These are phyloP conservation scores for Pseudogymnoascus destructans DNA, from an alignment of 2,329 filamentous ascomycete genomes.

Conservation along the genomic window DNA sequence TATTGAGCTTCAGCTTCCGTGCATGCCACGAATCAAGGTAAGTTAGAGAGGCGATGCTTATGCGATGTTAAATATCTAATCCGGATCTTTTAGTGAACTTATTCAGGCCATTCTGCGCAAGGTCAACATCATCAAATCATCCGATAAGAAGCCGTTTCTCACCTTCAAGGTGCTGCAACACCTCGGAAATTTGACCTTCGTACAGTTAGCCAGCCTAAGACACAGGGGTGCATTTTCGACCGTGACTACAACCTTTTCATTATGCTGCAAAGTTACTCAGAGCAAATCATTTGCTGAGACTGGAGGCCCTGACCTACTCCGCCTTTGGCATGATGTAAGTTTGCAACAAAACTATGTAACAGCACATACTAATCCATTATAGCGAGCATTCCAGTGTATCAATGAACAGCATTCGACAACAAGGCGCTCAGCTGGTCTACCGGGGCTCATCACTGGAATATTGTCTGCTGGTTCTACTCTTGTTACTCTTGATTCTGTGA, in stretches of 20 bases:
- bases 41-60: constrained; percentile 13
- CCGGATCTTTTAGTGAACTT: constrained; percentile 44
- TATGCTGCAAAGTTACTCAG: constrained; percentile 58
- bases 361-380: constrained; percentile 11
- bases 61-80: background rate
- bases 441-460: constrained; percentile 72
- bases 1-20: constrained; percentile 89
- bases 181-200: constrained; percentile 66
- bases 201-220: constrained; percentile 67
- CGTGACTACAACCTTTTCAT: constrained; percentile 74
- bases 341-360: background rate
- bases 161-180: constrained; percentile 43
- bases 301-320: constrained; percentile 30
- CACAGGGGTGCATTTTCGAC: constrained; percentile 91
- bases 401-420: constrained; percentile 69
- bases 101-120: constrained; percentile 49
- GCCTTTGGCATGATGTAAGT: constrained; percentile 57
- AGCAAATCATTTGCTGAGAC: constrained; percentile 31
- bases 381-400: constrained; percentile 58
- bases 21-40: constrained; percentile 90
- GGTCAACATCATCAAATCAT: constrained; percentile 35
- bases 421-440: constrained; percentile 80
- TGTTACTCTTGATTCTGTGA: constrained; percentile 51
- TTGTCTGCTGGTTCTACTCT: constrained; percentile 49
- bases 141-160: constrained; percentile 31